Conservation (phyloP, 129 eudicot species). For the Arctium minus region DNA sequence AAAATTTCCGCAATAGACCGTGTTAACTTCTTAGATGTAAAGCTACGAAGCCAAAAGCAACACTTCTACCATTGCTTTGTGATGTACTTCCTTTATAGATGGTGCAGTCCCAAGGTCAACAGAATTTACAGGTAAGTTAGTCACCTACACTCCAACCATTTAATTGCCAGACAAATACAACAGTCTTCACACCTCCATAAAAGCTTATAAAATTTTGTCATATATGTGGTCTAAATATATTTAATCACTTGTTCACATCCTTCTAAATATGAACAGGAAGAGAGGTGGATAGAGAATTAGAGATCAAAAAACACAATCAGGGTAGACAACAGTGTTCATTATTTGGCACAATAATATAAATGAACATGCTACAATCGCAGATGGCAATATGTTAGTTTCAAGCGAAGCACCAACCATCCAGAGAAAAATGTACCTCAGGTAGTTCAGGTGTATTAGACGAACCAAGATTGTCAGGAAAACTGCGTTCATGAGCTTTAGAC, state of each 20-base stretch:
- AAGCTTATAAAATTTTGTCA: neutral
- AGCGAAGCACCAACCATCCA: neutral
- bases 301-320: neutral
- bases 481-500: constrained; percentile 34
- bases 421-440: constrained; percentile 57
- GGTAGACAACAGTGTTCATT: neutral
- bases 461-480: constrained; percentile 86
- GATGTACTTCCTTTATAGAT: no score
- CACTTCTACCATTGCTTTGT: no score
- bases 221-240: neutral
- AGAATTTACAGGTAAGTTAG: no score
- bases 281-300: neutral
- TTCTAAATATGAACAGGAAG: neutral
- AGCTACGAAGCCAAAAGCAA: no score
- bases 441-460: constrained; percentile 59
- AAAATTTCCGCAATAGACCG: no score
- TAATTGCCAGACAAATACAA: no score
- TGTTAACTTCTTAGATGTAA: no score
- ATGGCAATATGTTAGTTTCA: neutral
- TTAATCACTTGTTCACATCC: neutral
- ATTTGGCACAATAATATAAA: neutral
- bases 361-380: neutral
- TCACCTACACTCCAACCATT: no score
- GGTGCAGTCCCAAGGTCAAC: no score
- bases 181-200: neutral